Evolutionary conservation across 2,329 filamentous ascomycete genomes (phyloP).

Genomic region (Fusarium sp.): DNA sequence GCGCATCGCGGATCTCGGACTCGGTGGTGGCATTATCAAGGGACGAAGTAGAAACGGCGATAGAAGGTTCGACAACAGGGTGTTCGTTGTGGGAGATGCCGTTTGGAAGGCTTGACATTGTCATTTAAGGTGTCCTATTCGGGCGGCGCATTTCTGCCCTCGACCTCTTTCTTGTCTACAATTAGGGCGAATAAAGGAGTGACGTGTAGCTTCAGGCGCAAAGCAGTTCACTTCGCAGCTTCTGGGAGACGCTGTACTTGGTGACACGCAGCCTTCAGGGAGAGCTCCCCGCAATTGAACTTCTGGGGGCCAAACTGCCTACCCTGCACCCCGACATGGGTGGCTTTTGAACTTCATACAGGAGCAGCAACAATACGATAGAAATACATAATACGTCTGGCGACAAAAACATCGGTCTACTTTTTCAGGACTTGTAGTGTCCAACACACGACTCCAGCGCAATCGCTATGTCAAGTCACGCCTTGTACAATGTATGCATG

Average conservation of each 20-base stretch:
- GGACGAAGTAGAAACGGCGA: slow-evolving; percentile 44
- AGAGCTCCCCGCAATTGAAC: slow-evolving; percentile 42
- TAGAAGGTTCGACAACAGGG: slow-evolving; percentile 45
- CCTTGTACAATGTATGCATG: slow-evolving; percentile 15
- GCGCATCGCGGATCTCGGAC: slow-evolving; percentile 82
- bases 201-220: slow-evolving; percentile 38
- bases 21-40: slow-evolving; percentile 80
- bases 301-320: slow-evolving; percentile 18
- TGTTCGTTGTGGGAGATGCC: slow-evolving; percentile 57
- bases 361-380: background rate
- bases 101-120: slow-evolving; percentile 64
- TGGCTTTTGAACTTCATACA: background rate
- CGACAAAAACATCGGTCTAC: too few relatives aligned
- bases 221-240: slow-evolving; percentile 30
- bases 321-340: slow-evolving; percentile 36
- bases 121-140: slow-evolving; percentile 54
- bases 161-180: slow-evolving; percentile 34
- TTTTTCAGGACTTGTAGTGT: background rate
- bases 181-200: slow-evolving; percentile 19
- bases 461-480: slow-evolving; percentile 35
- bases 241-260: slow-evolving; percentile 24
- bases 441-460: too few relatives aligned
- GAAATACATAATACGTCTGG: too few relatives aligned
- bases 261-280: slow-evolving; percentile 46
- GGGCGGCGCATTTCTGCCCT: slow-evolving; percentile 60